These are phyloP conservation scores for Apodospora peruviana DNA, from an alignment of 495 filamentous ascomycete genomes.

Conservation along the genomic window DNA sequence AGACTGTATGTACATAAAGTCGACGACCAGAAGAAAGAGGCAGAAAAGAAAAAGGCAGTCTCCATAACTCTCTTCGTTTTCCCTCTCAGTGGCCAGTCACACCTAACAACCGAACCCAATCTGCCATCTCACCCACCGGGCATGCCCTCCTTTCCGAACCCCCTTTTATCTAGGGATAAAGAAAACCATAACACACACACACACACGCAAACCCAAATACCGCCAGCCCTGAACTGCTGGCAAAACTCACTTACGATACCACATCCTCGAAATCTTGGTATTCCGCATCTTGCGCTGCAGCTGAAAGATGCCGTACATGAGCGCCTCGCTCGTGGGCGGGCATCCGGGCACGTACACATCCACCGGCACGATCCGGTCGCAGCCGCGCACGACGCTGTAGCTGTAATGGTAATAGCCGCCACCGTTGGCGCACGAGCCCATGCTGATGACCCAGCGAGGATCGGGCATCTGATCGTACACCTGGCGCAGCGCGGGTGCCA, in stretches of 20 bases:
- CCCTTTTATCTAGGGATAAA: too few relatives aligned
- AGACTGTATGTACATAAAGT: not conserved
- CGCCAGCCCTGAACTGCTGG: too few relatives aligned
- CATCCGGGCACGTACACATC: slow-evolving; percentile 92
- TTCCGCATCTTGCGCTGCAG: slow-evolving; percentile 83
- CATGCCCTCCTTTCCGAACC: too few relatives aligned
- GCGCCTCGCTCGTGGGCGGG: slow-evolving; percentile 80
- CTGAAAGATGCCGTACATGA: slow-evolving; percentile 85
- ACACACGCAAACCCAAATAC: not conserved
- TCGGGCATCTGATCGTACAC: slow-evolving; percentile 99
- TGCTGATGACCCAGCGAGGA: slow-evolving; percentile 84
- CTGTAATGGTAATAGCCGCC: slow-evolving; percentile 94
- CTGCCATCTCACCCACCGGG: too few relatives aligned
- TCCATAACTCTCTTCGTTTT: too few relatives aligned
- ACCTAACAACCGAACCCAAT: too few relatives aligned
- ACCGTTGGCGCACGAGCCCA: slow-evolving; percentile 90
- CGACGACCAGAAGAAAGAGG: too few relatives aligned
- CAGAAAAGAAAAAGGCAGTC: too few relatives aligned
- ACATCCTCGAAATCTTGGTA: slow-evolving; percentile 67
- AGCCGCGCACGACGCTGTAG: slow-evolving; percentile 81
- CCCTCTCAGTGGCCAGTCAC: too few relatives aligned
- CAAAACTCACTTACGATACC: slow-evolving; percentile 35
- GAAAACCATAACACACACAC: not conserved
- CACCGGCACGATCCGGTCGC: slow-evolving; percentile 85
- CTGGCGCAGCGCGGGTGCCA: slow-evolving; percentile 89